These are phyloP conservation scores for Fusarium devonianum DNA, from an alignment of 2,329 filamentous ascomycete species.

Conservation along the genomic window DNA sequence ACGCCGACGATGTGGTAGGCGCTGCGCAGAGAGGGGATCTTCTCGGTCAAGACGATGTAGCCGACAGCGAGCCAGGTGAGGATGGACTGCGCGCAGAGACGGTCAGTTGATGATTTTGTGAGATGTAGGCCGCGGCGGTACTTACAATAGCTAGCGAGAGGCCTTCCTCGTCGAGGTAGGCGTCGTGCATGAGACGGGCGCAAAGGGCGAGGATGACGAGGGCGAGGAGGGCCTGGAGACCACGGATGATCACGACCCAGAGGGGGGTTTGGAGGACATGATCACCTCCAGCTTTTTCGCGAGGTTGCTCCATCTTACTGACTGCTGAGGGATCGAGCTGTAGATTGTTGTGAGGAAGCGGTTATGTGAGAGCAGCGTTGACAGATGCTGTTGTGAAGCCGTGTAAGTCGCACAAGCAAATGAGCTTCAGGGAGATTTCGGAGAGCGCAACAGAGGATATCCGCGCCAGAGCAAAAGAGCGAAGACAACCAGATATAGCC, in stretches of 20 bases:
- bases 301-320: constrained; percentile 31
- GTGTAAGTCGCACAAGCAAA: neutral
- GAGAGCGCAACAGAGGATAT: neutral
- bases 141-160: constrained; percentile 34
- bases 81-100: constrained; percentile 46
- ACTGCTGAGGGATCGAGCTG: neutral
- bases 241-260: constrained; percentile 53
- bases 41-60: constrained; percentile 54
- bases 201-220: constrained; percentile 54
- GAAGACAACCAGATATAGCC: no score
- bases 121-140: neutral
- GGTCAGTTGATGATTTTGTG: constrained; percentile 6
- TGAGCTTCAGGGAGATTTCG: no score
- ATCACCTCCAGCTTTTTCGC: constrained; percentile 14
- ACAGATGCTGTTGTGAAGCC: neutral
- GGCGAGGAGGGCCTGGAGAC: constrained; percentile 52
- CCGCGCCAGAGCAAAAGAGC: no score
- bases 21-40: constrained; percentile 43
- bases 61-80: constrained; percentile 55
- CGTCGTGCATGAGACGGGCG: constrained; percentile 48
- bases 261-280: constrained; percentile 51
- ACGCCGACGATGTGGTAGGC: constrained; percentile 56
- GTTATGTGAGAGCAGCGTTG: no score
- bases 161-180: constrained; percentile 29
- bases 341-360: neutral